Percentiles rank a stretch among this genome's conserved stretches.
These are phyloP conservation scores for Colletotrichum sidae DNA, from an alignment of 2,329 filamentous ascomycete genomes.

Conservation along the genomic window DNA sequence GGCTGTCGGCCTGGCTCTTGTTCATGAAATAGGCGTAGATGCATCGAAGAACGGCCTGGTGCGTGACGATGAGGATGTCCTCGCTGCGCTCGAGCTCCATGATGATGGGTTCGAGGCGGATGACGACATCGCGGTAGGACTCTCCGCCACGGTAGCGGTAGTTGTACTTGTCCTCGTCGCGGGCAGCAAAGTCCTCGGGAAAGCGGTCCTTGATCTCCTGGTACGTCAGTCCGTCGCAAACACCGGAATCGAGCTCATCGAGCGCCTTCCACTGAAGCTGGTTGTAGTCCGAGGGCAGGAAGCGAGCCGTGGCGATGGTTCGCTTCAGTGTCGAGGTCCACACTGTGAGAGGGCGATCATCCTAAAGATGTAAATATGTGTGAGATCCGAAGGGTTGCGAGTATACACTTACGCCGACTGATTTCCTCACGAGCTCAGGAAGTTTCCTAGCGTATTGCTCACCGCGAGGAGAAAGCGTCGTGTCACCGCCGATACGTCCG, in stretches of 20 bases:
- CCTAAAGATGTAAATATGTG: conserved; percentile 52
- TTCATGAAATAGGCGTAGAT: conserved; percentile 99
- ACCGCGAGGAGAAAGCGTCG: conserved; percentile 85
- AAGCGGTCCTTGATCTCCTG: conserved; percentile 92
- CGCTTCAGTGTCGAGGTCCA: conserved; percentile 77
- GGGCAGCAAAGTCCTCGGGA: conserved; percentile 93
- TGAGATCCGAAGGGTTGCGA: background rate
- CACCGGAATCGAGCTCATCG: conserved; percentile 95
- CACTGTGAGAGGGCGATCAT: conserved; percentile 70
- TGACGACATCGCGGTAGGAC: conserved; percentile 95
- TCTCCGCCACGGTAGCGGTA: conserved; percentile 98
- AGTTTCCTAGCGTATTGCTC: conserved; percentile 88
- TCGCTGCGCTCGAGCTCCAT: conserved; percentile 98
- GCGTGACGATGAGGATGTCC: conserved; percentile 97
- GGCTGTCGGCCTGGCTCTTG: conserved; percentile 89
- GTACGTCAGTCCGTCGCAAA: conserved; percentile 97
- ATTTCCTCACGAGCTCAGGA: conserved; percentile 85
- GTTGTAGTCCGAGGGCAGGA: conserved; percentile 84
- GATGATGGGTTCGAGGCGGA: conserved; percentile 97
- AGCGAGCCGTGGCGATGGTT: conserved; percentile 91
- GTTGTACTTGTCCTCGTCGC: conserved; percentile 99
- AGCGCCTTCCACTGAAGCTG: conserved; percentile 99
- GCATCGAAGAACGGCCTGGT: conserved; percentile 95
- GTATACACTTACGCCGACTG: conserved; percentile 77
- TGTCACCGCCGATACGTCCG: conserved; percentile 93